Conservation (phyloP, 2,329 filamentous ascomycete genomes). For the Ilyonectria sp. region DNA sequence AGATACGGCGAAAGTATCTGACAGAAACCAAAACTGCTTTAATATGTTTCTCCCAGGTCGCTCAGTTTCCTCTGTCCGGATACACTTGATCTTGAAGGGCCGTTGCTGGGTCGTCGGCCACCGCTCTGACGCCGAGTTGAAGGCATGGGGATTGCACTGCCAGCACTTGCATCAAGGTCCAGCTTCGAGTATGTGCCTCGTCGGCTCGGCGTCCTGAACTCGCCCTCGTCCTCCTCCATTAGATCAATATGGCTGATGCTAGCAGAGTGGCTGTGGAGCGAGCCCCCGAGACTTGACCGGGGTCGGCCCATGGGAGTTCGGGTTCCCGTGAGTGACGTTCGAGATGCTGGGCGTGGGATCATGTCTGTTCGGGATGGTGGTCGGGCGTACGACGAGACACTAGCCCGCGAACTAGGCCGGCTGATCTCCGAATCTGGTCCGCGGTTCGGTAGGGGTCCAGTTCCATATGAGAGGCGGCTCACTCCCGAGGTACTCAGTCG, state of each 20-base stretch:
- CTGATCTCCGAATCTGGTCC: constrained; percentile 62
- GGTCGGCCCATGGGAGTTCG: constrained; percentile 79
- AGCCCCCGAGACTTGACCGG: constrained; percentile 79
- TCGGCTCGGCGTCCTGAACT: constrained; percentile 68
- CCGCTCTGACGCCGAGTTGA: constrained; percentile 61
- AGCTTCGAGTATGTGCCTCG: constrained; percentile 67
- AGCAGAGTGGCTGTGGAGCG: constrained; percentile 70
- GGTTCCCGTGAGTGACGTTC: constrained; percentile 72
- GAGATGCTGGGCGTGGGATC: constrained; percentile 75
- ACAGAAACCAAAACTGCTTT: constrained; percentile 36
- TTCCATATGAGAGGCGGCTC: constrained; percentile 75
- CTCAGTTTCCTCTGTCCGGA: constrained; percentile 59
- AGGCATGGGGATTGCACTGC: constrained; percentile 64
- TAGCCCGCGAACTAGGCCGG: constrained; percentile 82
- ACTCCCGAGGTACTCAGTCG: constrained; percentile 75
- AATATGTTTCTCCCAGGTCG: constrained; percentile 71
- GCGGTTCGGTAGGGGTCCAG: constrained; percentile 72
- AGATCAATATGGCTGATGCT: constrained; percentile 71
- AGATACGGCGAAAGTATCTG: constrained; percentile 24
- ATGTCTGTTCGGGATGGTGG: constrained; percentile 69
- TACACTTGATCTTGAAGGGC: constrained; percentile 51
- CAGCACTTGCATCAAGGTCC: constrained; percentile 58
- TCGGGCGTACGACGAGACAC: constrained; percentile 69
- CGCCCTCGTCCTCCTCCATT: constrained; percentile 58
- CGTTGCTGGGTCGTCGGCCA: constrained; percentile 60